Percentiles rank a stretch among this genome's conserved stretches.
Evolutionary conservation across 495 filamentous ascomycete genomes (phyloP).

Genomic region (Lepraria neglecta): DNA sequence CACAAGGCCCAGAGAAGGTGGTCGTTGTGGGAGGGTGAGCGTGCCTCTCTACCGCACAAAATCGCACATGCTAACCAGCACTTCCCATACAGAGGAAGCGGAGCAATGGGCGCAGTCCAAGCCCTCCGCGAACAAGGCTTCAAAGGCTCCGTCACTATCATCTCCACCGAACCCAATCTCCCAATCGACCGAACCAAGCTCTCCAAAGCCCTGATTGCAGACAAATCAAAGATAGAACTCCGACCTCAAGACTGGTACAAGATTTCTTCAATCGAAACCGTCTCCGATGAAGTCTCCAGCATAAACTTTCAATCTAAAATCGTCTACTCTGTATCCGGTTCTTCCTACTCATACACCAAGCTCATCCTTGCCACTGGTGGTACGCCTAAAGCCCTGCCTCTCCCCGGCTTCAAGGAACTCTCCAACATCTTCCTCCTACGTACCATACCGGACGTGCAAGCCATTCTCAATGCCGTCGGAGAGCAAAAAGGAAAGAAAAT

Average conservation of each 20-base stretch:
- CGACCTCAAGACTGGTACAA: conserved; percentile 71
- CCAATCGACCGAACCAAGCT: conserved; percentile 94
- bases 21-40: conserved; percentile 78
- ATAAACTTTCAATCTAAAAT: conserved; percentile 71
- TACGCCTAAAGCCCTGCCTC: conserved; percentile 65
- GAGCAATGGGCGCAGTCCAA: conserved; percentile 71
- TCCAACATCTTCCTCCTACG: conserved; percentile 81
- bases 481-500: conserved; percentile 78
- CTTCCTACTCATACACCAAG: conserved; percentile 71
- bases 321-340: conserved; percentile 65
- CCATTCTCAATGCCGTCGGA: conserved; percentile 71
- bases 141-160: conserved; percentile 71
- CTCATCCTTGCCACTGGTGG: conserved; percentile 86
- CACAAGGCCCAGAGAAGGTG: conserved; percentile 60
- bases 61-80: conserved; percentile 21
- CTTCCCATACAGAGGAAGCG: conserved; percentile 55
- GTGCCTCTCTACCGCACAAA: background rate
- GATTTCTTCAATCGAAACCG: conserved; percentile 61
- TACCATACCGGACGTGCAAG: conserved; percentile 63
- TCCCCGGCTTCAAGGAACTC: conserved; percentile 80
- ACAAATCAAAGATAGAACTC: conserved; percentile 68
- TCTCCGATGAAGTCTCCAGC: conserved; percentile 66
- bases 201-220: conserved; percentile 87
- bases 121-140: conserved; percentile 75
- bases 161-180: conserved; percentile 74